phyloP scores from a whole-genome alignment of 2,329 filamentous ascomycete species.

The Podosphaera fusca region DNA sequence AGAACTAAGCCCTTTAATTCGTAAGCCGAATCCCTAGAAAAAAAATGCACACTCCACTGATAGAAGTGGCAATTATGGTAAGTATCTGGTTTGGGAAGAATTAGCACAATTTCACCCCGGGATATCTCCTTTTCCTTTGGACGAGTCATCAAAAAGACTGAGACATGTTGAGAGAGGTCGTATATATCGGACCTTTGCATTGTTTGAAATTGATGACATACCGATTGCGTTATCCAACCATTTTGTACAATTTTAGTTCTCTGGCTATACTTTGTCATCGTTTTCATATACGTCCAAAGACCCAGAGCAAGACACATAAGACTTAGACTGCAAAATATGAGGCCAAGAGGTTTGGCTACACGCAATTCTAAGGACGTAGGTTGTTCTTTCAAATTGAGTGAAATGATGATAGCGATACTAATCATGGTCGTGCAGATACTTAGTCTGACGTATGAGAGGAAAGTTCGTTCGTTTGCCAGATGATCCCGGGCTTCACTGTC shows the following conservation, averaged over 20 bases:
- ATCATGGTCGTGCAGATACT: constrained; percentile 55
- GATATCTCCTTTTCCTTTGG: not conserved
- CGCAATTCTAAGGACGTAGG: constrained; percentile 48
- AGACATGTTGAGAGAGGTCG: not conserved
- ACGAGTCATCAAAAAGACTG: not conserved
- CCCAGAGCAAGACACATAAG: constrained; percentile 56
- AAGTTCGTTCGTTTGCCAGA: constrained; percentile 26
- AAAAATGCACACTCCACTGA: not conserved
- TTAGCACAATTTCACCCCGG: not conserved
- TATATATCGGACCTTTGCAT: not conserved
- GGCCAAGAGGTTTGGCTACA: constrained; percentile 63
- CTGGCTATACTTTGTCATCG: constrained; percentile 57
- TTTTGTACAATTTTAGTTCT: constrained; percentile 70
- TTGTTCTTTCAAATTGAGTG: constrained; percentile 65
- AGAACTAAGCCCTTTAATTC: too few relatives aligned
- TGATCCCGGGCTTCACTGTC: constrained; percentile 39
- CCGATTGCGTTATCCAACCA: constrained; percentile 76
- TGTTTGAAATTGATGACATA: constrained; percentile 17
- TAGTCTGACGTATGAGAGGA: constrained; percentile 11
- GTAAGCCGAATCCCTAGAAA: not conserved
- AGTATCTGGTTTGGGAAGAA: not conserved
- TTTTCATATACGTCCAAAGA: constrained; percentile 67
- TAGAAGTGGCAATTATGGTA: not conserved
- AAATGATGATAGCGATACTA: constrained; percentile 70
- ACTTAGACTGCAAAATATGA: constrained; percentile 69